These are phyloP conservation scores for Citrullus amarus DNA, from an alignment of 306 rosid species.

Conservation along the genomic window DNA sequence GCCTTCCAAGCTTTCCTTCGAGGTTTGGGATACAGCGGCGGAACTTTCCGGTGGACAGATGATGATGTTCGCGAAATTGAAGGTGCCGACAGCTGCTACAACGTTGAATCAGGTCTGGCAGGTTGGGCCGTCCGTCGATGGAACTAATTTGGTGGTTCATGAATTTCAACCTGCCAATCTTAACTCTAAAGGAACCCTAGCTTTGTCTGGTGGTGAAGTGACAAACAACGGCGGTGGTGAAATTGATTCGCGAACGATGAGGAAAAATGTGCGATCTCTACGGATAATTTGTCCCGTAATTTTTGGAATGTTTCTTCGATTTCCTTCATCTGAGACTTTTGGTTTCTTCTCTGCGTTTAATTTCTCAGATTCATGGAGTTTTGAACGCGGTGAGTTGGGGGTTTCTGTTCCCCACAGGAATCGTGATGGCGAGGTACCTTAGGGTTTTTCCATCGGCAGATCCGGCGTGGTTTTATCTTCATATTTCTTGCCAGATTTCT, in stretches of 20 bases:
- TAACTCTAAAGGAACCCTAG: conserved; percentile 6
- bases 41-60: conserved; percentile 10
- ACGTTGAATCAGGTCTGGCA: conserved; percentile 53
- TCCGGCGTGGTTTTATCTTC: conserved; percentile 93
- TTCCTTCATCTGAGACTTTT: background rate
- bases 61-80: conserved; percentile 29
- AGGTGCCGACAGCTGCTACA: conserved; percentile 25
- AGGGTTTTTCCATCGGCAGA: conserved; percentile 61
- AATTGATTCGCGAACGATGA: conserved; percentile 23
- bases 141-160: conserved; percentile 10
- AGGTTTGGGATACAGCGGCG: conserved; percentile 23
- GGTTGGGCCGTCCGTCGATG: conserved; percentile 34
- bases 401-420: conserved; percentile 67
- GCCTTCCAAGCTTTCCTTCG: conserved; percentile 12
- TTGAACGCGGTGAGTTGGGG: conserved; percentile 91
- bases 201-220: conserved; percentile 23
- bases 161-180: background rate
- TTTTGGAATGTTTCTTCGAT: background rate
- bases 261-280: conserved; percentile 34
- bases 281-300: background rate
- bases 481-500: conserved; percentile 48
- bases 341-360: background rate
- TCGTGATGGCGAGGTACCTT: conserved; percentile 61
- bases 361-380: conserved; percentile 58
- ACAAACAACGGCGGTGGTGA: background rate